Percentiles rank a stretch among this genome's conserved stretches.
Evolutionary conservation across 768 basidiomycete genomes (phyloP).

Genomic region (Mycena venus): DNA sequence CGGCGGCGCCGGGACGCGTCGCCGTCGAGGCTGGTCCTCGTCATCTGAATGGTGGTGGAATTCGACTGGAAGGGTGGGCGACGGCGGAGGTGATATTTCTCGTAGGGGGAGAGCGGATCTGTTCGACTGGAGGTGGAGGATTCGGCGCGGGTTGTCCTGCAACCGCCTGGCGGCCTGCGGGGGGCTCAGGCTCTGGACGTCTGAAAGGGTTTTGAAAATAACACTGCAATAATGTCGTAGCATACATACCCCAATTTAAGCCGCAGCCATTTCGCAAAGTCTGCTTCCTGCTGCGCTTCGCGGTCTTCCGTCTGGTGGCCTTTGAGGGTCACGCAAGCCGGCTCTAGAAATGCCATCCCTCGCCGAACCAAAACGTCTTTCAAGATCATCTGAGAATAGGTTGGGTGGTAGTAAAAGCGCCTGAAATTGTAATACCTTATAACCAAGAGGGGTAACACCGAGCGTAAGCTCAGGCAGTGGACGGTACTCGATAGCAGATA

Average conservation of each 20-base stretch:
- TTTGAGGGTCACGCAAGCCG: constrained; percentile 69
- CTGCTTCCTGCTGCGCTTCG: constrained; percentile 65
- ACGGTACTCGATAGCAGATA: constrained; percentile 86
- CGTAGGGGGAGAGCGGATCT: constrained; percentile 44
- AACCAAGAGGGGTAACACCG: constrained; percentile 84
- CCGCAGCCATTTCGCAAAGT: constrained; percentile 75
- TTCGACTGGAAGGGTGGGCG: constrained; percentile 34
- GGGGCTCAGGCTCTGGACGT: constrained; percentile 37
- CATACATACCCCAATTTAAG: constrained; percentile 75
- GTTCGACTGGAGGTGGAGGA: constrained; percentile 28
- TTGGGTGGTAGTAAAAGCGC: background rate
- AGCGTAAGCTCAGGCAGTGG: constrained; percentile 74
- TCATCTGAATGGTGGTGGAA: constrained; percentile 40
- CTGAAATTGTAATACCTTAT: constrained; percentile 67
- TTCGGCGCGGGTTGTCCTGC: constrained; percentile 24
- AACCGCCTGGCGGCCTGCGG: constrained; percentile 17
- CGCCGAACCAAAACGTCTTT: constrained; percentile 76
- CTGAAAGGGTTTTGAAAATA: constrained; percentile 35
- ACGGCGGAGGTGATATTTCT: constrained; percentile 41
- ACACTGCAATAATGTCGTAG: background rate
- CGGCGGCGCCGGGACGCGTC: constrained; percentile 38
- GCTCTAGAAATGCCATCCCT: constrained; percentile 85
- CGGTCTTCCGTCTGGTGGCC: constrained; percentile 77
- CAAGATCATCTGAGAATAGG: constrained; percentile 70
- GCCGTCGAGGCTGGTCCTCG: constrained; percentile 43